A percentile compares a stretch with the other conserved stretches of the same genome.
Evolutionary conservation across 148 eudicot genomes (phyloP).

Genomic region (Tetragonia tetragonoides): DNA sequence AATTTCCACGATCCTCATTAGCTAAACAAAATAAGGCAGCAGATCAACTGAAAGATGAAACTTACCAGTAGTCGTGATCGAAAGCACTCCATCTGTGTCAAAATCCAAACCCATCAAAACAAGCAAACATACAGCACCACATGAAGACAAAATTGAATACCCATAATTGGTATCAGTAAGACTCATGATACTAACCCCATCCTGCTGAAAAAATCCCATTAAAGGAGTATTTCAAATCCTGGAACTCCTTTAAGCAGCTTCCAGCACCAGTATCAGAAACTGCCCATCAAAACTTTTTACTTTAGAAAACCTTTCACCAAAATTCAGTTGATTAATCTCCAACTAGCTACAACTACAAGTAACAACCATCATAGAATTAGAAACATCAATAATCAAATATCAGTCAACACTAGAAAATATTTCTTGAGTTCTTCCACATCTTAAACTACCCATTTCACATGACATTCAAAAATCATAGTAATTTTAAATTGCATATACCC

Average conservation of each 20-base stretch:
- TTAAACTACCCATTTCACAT: not conserved
- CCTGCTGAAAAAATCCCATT: conserved; percentile 23
- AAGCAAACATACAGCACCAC: not conserved
- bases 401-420: not conserved
- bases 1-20: not conserved
- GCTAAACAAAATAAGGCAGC: not conserved
- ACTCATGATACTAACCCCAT: conserved; percentile 45
- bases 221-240: conserved; percentile 32
- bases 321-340: too few species aligned
- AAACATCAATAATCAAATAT: not conserved
- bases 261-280: conserved; percentile 88
- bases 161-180: not conserved
- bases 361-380: not conserved
- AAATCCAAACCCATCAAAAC: conserved; percentile 17
- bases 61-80: conserved; percentile 79
- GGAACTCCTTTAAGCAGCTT: conserved; percentile 68
- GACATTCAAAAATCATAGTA: not conserved
- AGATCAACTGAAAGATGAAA: conserved; percentile 2
- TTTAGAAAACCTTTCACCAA: conserved; percentile 11
- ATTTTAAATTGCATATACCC: too few species aligned
- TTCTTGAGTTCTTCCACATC: not conserved
- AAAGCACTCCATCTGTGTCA: conserved; percentile 77
- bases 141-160: not conserved
- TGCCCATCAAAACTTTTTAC: conserved; percentile 24
- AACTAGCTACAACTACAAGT: not conserved